Conservation (phyloP, 164 flowering plant species). For the Euptelea pleiosperma region DNA sequence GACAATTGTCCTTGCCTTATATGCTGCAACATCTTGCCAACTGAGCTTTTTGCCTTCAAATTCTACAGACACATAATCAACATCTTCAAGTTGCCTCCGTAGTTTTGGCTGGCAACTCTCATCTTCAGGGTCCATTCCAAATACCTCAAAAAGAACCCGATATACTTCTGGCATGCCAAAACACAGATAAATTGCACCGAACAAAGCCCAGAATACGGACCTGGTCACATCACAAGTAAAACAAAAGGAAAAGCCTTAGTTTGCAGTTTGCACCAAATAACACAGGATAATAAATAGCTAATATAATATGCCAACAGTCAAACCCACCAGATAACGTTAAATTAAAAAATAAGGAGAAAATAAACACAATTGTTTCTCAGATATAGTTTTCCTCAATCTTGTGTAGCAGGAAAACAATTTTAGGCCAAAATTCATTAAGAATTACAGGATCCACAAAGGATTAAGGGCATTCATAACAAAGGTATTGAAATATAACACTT, state of each 20-base stretch:
- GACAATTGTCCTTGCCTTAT: conserved; percentile 47
- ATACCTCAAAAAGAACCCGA: conserved; percentile 96
- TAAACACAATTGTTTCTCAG: not conserved
- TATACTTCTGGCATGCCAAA: conserved; percentile 98
- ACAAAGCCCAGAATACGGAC: conserved; percentile 95
- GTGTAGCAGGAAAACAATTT: not conserved
- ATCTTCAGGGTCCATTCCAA: conserved; percentile 97
- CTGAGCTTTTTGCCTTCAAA: conserved; percentile 74
- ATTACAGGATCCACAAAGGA: too few relatives aligned
- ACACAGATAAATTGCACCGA: conserved; percentile 95
- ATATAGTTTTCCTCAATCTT: not conserved
- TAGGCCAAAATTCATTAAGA: not conserved
- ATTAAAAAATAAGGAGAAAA: not conserved
- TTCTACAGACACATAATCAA: conserved; percentile 96
- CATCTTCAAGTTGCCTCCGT: conserved; percentile 95
- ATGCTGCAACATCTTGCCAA: conserved; percentile 91
- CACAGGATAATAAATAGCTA: not conserved
- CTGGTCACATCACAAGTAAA: conserved; percentile 35
- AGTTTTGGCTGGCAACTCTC: conserved; percentile 90
- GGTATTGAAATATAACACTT: too few relatives aligned
- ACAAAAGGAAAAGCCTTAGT: not conserved
- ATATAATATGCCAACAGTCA: not conserved
- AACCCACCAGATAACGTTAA: not conserved
- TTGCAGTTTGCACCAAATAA: not conserved
- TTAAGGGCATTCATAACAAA: too few relatives aligned